These are phyloP conservation scores for Phaeotremella fagi DNA, from an alignment of 768 basidiomycete genomes.

Conservation along the genomic window DNA sequence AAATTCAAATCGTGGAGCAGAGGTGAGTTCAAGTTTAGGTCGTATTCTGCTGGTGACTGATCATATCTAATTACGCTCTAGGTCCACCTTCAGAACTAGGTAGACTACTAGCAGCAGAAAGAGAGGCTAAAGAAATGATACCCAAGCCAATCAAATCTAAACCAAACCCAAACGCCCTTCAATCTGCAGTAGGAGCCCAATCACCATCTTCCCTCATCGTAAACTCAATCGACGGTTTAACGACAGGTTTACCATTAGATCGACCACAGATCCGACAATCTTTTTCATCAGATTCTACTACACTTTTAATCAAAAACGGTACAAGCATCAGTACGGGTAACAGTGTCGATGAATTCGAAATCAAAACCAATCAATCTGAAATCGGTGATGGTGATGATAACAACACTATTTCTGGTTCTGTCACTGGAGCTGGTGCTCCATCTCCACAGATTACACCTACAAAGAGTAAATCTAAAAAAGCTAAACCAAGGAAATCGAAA, in stretches of 20 bases:
- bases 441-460: too few relatives aligned
- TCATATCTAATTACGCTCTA: constrained; percentile 1
- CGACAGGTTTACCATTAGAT: background rate
- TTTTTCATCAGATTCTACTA: constrained; percentile 15
- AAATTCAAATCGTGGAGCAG: constrained; percentile 27
- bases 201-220: background rate
- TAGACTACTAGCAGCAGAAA: constrained; percentile 31
- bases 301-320: too few relatives aligned
- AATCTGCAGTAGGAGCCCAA: background rate
- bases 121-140: constrained; percentile 29
- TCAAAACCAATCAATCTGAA: background rate
- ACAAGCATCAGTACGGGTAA: too few relatives aligned
- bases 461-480: constrained; percentile 2
- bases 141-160: constrained; percentile 15
- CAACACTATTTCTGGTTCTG: constrained; percentile 18
- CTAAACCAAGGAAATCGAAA: constrained; percentile 33
- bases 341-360: too few relatives aligned
- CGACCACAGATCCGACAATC: constrained; percentile 7
- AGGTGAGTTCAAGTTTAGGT: constrained; percentile 16
- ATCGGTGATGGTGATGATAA: constrained; percentile 10
- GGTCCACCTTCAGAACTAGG: constrained; percentile 34
- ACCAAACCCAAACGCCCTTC: constrained; percentile 6
- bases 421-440: constrained; percentile 7
- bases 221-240: background rate
- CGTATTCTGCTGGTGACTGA: background rate